Evolutionary conservation across 2,329 filamentous ascomycete genomes (phyloP).

Genomic region (Thielaviopsis ethacetica): DNA sequence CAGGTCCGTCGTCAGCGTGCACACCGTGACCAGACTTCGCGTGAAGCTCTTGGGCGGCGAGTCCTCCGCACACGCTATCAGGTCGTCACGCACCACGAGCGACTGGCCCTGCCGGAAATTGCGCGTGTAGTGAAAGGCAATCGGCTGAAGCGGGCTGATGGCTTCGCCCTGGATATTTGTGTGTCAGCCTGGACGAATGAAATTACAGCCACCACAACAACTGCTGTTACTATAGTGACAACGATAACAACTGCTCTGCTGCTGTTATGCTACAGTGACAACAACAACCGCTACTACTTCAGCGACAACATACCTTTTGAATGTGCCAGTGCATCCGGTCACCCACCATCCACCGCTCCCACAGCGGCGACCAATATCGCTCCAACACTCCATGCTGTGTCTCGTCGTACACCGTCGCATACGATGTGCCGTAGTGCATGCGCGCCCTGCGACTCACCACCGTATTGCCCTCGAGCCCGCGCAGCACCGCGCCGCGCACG

Average conservation of each 20-base stretch:
- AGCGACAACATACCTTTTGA: constrained; percentile 51
- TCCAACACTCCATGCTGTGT: constrained; percentile 56
- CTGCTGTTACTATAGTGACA: no score
- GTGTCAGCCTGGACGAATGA: constrained; percentile 6
- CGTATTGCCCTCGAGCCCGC: constrained; percentile 63
- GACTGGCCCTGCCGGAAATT: constrained; percentile 70
- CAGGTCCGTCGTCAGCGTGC: constrained; percentile 65
- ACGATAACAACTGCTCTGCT: no score
- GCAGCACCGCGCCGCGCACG: constrained; percentile 58
- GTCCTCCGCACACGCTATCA: constrained; percentile 60
- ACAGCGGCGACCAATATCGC: constrained; percentile 63
- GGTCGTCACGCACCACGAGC: constrained; percentile 61
- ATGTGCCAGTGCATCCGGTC: constrained; percentile 81
- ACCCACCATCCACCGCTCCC: constrained; percentile 71
- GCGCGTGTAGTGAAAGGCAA: constrained; percentile 72
- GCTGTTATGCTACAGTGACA: no score
- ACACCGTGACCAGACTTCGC: constrained; percentile 52
- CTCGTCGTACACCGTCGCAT: constrained; percentile 67
- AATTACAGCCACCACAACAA: no score
- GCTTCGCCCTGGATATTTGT: constrained; percentile 48
- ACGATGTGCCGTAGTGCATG: constrained; percentile 66
- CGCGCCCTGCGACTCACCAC: constrained; percentile 58
- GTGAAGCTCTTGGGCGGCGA: constrained; percentile 44
- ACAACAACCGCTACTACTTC: no score
- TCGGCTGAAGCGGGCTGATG: constrained; percentile 55